These are phyloP conservation scores for Ammopiptanthus mongolicus DNA, from an alignment of 306 rosid genomes.

Conservation along the genomic window DNA sequence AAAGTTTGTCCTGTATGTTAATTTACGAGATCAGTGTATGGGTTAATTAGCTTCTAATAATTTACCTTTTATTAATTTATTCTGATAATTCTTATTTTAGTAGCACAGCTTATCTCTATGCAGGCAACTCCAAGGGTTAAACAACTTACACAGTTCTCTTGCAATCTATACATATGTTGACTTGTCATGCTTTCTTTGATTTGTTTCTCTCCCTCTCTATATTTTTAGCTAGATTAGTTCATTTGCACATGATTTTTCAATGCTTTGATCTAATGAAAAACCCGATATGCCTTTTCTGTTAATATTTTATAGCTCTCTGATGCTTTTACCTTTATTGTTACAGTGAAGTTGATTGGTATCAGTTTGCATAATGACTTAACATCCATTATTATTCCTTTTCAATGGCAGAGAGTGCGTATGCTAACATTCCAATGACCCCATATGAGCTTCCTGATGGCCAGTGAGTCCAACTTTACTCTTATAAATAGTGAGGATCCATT, in stretches of 20 bases:
- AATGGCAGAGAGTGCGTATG: slow-evolving; percentile 75
- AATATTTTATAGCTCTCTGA: slow-evolving; percentile 9
- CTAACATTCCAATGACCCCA: slow-evolving; percentile 94
- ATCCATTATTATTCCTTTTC: not conserved
- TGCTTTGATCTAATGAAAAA: not conserved
- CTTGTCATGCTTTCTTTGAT: not conserved
- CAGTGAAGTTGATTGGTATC: not conserved
- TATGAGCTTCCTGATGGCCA: slow-evolving; percentile 99
- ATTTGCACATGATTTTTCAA: not conserved
- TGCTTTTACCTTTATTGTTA: slow-evolving; percentile 21
- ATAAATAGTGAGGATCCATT: not conserved
- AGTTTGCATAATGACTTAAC: slow-evolving; percentile 11
- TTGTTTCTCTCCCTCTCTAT: not conserved
- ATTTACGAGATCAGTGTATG: not conserved
- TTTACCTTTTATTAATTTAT: not conserved
- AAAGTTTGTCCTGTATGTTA: not conserved
- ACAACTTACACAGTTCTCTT: not conserved
- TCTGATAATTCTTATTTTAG: not conserved
- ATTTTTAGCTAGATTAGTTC: not conserved
- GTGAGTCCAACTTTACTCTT: slow-evolving; percentile 50
- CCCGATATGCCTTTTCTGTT: not conserved
- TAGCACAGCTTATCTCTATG: not conserved
- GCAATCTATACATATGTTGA: not conserved
- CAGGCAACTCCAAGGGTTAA: not conserved
- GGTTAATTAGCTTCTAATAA: not conserved